These are phyloP conservation scores for Tetradesmus lagerheimii DNA, from an alignment of 139 green algal genomes.

Conservation along the genomic window DNA sequence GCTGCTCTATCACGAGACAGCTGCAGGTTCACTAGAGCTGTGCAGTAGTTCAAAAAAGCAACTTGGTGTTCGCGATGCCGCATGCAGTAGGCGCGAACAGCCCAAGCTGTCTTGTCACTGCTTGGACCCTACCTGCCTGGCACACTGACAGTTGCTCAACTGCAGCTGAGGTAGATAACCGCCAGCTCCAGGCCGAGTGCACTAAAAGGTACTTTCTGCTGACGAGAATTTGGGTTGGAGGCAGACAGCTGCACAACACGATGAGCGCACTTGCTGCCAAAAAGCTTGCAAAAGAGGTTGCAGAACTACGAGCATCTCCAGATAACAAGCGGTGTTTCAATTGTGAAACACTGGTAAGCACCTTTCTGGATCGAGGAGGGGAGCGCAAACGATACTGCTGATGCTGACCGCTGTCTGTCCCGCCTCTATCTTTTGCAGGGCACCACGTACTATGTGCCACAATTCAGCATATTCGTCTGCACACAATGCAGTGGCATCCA, in stretches of 20 bases:
- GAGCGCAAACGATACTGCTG: background rate
- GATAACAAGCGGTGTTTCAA: conserved; percentile 72
- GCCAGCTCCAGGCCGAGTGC: no score
- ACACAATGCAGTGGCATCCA: conserved; percentile 83
- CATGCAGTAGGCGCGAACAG: background rate
- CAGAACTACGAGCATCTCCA: conserved; percentile 10
- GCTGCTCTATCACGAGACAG: background rate
- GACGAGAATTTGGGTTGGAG: background rate
- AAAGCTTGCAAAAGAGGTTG: conserved; percentile 21
- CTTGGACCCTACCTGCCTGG: background rate
- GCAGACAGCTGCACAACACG: background rate
- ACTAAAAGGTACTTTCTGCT: no score
- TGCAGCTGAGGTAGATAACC: no score
- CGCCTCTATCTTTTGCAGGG: conserved; percentile 63
- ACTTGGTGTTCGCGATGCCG: background rate
- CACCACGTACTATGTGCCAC: conserved; percentile 82
- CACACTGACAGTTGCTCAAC: background rate
- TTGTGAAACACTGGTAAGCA: conserved; percentile 55
- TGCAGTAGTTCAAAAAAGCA: no score
- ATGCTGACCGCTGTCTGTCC: background rate
- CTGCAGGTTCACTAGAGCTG: no score
- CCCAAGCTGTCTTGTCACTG: background rate
- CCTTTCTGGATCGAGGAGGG: background rate
- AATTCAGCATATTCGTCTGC: conserved; percentile 85
- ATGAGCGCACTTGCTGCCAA: conserved; percentile 19